phyloP scores from a whole-genome alignment of 768 basidiomycete genomes.

The Leucocoprinus birnbaumii region DNA sequence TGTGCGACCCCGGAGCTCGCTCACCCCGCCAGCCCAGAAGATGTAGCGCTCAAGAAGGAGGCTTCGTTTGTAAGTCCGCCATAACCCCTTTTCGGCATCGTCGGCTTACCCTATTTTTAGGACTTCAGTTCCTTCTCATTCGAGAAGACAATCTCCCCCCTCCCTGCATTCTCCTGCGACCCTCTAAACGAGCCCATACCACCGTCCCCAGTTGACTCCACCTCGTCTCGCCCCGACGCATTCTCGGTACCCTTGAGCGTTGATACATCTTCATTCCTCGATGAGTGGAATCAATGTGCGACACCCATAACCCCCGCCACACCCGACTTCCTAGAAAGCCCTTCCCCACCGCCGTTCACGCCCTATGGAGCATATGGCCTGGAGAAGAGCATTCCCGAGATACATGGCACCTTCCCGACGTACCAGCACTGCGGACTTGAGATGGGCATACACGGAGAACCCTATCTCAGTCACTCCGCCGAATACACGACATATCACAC shows the following conservation, averaged over 20 bases:
- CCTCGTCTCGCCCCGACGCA: conserved; percentile 14
- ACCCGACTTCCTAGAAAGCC: conserved; percentile 30
- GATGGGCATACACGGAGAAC: conserved; percentile 10
- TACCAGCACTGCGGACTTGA: conserved; percentile 17
- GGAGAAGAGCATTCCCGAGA: conserved; percentile 23
- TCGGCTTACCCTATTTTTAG: conserved; percentile 20
- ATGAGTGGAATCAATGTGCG: conserved; percentile 43
- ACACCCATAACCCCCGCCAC: conserved; percentile 43
- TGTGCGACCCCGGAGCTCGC: conserved; percentile 21
- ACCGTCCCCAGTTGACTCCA: conserved; percentile 18
- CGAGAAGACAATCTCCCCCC: conserved; percentile 31
- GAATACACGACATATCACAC: conserved; percentile 15
- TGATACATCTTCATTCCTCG: conserved; percentile 28
- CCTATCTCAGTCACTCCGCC: conserved; percentile 10
- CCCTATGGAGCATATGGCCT: conserved; percentile 28
- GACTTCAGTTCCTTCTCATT: conserved; percentile 46
- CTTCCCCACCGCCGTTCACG: conserved; percentile 24
- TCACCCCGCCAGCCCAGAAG: conserved; percentile 21
- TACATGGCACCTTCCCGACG: conserved; percentile 16
- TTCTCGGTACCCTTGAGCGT: conserved; percentile 29
- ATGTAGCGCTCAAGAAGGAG: conserved; percentile 36
- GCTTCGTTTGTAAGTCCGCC: conserved; percentile 46
- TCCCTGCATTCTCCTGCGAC: conserved; percentile 26
- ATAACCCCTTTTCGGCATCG: conserved; percentile 6
- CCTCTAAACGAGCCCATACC: conserved; percentile 24